These are phyloP conservation scores for Cystobasidiaceae sp. DNA, from an alignment of 1,284 basidiomycete species.

Conservation along the genomic window DNA sequence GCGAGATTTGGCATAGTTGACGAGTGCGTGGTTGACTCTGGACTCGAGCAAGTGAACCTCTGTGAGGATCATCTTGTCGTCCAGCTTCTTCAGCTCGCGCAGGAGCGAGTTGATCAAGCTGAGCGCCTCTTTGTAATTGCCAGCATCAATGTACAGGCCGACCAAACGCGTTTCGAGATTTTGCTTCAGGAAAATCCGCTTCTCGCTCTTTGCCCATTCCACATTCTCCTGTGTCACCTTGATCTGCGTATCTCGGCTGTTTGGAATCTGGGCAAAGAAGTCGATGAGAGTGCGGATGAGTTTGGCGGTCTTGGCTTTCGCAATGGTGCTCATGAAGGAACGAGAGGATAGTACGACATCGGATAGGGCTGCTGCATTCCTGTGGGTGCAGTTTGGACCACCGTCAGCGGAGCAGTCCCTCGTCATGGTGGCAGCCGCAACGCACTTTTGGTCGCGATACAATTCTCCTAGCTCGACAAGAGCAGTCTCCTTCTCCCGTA, in stretches of 20 bases:
- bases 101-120: constrained; percentile 76
- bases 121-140: constrained; percentile 73
- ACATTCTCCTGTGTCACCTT: constrained; percentile 83
- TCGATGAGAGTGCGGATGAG: constrained; percentile 89
- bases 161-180: constrained; percentile 86
- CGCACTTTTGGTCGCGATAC: constrained; percentile 77
- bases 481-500: constrained; percentile 79
- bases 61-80: constrained; percentile 97
- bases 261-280: constrained; percentile 72
- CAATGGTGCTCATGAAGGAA: constrained; percentile 86
- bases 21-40: constrained; percentile 80
- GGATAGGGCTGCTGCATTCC: constrained; percentile 78
- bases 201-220: constrained; percentile 85
- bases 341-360: constrained; percentile 80
- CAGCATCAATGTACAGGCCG: constrained; percentile 73
- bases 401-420: not conserved
- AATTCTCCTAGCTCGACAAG: constrained; percentile 80
- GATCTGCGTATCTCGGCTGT: constrained; percentile 68
- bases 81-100: constrained; percentile 82
- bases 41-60: constrained; percentile 94
- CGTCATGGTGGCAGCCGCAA: constrained; percentile 31
- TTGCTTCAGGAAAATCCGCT: constrained; percentile 92
- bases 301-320: constrained; percentile 97
- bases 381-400: constrained; percentile 45
- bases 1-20: constrained; percentile 94